phyloP scores from a whole-genome alignment of 345 rosid species.

The Bretschneidera sinensis region DNA sequence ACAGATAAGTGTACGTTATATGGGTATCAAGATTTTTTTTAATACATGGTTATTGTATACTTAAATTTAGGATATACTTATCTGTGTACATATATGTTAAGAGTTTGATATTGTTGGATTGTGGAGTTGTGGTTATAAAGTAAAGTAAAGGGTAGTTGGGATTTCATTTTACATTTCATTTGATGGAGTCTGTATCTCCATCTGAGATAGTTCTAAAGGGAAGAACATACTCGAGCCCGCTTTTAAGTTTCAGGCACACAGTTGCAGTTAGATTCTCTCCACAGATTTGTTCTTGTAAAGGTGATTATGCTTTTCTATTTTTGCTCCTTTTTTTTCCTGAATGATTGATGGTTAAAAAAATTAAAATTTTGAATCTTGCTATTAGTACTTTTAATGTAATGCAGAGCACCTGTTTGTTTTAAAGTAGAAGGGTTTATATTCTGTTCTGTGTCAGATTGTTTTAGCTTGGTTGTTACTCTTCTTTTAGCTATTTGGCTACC shows the following conservation, averaged over 20 bases:
- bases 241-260: slow-evolving; percentile 23
- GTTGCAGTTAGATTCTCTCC: slow-evolving; percentile 29
- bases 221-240: slow-evolving; percentile 23
- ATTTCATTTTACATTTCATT: slow-evolving; percentile 1
- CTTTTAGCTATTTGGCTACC: too few species aligned
- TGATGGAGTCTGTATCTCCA: slow-evolving; percentile 45
- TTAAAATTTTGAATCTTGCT: background rate
- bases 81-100: background rate
- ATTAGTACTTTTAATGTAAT: slow-evolving; percentile 4
- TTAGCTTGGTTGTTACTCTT: background rate
- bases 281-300: slow-evolving; percentile 34
- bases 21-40: background rate
- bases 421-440: background rate
- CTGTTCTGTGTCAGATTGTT: background rate
- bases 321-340: background rate
- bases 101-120: background rate
- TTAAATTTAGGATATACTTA: background rate
- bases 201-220: slow-evolving; percentile 26
- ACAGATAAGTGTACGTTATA: background rate
- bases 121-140: background rate
- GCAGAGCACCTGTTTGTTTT: background rate
- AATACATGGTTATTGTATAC: background rate
- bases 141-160: slow-evolving; percentile 6
- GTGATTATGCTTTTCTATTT: slow-evolving; percentile 13
- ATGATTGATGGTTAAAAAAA: too few species aligned